These are phyloP conservation scores for Fusarium clavum DNA, from an alignment of 2,329 filamentous ascomycete species.

Conservation along the genomic window DNA sequence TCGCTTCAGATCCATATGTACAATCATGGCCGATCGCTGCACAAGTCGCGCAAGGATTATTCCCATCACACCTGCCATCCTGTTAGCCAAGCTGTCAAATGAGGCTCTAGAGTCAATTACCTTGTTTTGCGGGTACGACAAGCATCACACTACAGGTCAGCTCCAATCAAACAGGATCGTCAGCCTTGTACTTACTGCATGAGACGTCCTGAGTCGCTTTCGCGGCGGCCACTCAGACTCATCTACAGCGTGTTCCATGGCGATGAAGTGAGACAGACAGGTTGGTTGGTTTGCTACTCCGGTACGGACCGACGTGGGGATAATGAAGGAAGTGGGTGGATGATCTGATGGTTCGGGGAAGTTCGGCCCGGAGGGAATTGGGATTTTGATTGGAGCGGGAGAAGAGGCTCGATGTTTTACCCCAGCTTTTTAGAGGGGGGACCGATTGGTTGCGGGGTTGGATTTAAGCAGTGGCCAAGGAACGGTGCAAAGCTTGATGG, in stretches of 20 bases:
- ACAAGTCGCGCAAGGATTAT: conserved; percentile 58
- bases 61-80: conserved; percentile 58
- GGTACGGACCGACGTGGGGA: conserved; percentile 48
- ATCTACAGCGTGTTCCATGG: conserved; percentile 42
- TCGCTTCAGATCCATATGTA: conserved; percentile 57
- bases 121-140: conserved; percentile 62
- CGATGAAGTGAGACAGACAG: conserved; percentile 6
- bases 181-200: conserved; percentile 51
- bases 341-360: conserved; percentile 26
- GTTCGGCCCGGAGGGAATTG: conserved; percentile 27
- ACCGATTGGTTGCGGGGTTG: conserved; percentile 19
- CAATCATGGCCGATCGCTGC: conserved; percentile 53
- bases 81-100: conserved; percentile 15
- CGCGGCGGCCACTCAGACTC: conserved; percentile 50
- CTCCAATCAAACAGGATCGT: not conserved
- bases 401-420: not conserved
- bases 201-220: conserved; percentile 57
- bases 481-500: conserved; percentile 26
- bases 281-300: conserved; percentile 40
- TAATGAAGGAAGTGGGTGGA: conserved; percentile 23
- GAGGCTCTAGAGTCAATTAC: conserved; percentile 43
- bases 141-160: conserved; percentile 56
- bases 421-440: conserved; percentile 7
- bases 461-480: not conserved
- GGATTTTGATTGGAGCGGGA: conserved; percentile 33